Conservation (phyloP, 768 basidiomycete species). For the Podaxis rugospora region DNA sequence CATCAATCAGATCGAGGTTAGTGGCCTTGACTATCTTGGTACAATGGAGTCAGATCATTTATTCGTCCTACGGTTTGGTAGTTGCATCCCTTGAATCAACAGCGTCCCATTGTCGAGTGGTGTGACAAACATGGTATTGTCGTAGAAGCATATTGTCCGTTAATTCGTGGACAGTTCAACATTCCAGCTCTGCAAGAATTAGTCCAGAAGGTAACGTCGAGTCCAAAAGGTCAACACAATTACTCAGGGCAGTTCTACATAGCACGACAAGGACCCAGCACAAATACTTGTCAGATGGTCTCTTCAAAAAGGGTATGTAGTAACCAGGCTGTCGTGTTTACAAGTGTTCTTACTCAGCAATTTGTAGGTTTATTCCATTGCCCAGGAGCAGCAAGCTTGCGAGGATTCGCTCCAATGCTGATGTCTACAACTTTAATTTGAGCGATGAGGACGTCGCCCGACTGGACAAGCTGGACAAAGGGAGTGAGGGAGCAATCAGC, state of each 20-base stretch:
- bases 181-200: constrained; percentile 48
- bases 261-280: constrained; percentile 47
- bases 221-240: too few species aligned
- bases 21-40: not conserved
- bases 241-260: too few species aligned
- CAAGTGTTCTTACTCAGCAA: not conserved
- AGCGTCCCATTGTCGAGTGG: constrained; percentile 71
- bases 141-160: constrained; percentile 72
- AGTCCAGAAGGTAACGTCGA: constrained; percentile 48
- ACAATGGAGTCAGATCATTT: not conserved
- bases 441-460: constrained; percentile 55
- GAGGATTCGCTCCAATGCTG: constrained; percentile 69
- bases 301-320: constrained; percentile 69
- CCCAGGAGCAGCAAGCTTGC: constrained; percentile 73
- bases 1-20: constrained; percentile 80
- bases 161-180: constrained; percentile 58
- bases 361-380: constrained; percentile 69
- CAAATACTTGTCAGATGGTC: constrained; percentile 91
- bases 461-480: constrained; percentile 69
- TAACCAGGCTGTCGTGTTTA: not conserved
- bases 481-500: constrained; percentile 65
- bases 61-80: constrained; percentile 20
- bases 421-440: constrained; percentile 76
- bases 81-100: constrained; percentile 81
- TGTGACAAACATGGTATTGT: constrained; percentile 57